Evolutionary conservation across 257 asterid genomes (phyloP).

Genomic region (Cordia subcordata): DNA sequence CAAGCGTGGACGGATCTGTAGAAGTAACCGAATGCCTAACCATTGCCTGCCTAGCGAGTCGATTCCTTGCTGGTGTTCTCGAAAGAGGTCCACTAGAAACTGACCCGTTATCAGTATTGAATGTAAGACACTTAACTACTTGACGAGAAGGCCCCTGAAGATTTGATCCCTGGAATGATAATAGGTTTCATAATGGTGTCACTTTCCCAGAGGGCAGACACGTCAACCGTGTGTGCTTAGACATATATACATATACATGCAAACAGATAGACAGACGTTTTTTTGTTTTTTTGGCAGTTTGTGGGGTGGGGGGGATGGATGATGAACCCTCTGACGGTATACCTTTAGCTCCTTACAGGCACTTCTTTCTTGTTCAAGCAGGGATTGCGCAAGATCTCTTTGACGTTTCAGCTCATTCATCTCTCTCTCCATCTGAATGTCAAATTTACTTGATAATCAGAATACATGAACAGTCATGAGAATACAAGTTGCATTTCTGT

Average conservation of each 20-base stretch:
- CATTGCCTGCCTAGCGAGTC: conserved; percentile 31
- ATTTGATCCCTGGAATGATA: conserved; percentile 54
- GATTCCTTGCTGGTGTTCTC: conserved; percentile 34
- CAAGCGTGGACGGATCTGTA: conserved; percentile 47
- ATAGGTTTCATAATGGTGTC: neutral
- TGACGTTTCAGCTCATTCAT: conserved; percentile 83
- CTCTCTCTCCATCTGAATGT: conserved; percentile 81
- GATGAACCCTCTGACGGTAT: no score
- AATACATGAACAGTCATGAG: neutral
- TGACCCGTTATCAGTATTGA: conserved; percentile 37
- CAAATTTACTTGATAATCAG: conserved; percentile 11
- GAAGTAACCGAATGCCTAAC: conserved; percentile 44
- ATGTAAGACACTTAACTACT: conserved; percentile 72
- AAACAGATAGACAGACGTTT: no score
- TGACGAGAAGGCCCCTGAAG: conserved; percentile 62
- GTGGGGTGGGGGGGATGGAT: no score
- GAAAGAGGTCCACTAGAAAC: conserved; percentile 27
- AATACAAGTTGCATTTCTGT: neutral
- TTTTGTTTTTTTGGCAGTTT: no score
- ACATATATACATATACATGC: neutral
- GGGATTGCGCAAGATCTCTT: conserved; percentile 72
- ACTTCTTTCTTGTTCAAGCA: conserved; percentile 72
- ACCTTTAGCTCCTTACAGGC: conserved; percentile 73
- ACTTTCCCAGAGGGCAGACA: neutral
- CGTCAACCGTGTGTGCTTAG: neutral